Base-by-base conservation (phyloP, 768 basidiomycete species). In the Hygrophorus russula region DNA sequence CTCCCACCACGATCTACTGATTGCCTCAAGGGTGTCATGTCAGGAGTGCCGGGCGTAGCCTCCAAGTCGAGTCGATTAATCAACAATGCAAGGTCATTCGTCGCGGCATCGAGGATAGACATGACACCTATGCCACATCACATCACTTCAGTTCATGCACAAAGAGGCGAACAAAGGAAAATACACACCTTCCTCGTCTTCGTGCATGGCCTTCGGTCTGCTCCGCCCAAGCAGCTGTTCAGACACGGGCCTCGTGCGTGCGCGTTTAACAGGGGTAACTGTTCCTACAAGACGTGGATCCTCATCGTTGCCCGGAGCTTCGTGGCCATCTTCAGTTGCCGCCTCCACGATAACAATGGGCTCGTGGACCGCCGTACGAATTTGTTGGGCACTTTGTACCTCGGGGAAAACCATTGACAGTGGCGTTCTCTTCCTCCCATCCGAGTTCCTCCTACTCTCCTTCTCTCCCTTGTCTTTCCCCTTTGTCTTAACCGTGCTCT, bases 31-130 rank as follows among this genome's bases (percentile, higher is more conserved):
- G 76, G 73, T 1, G 73, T 68, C 41, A 62, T 46, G 28, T 74
- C 70, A 1, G 71, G 66, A 1, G 70, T 74, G 2, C 67, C 66
- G 0, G 85, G 86, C 0, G 87, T 89, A 3, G 83, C 82, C 54
- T 86, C 77, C 3, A 90, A 66, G 50, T 88, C 82, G n/a, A 90
- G 68, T n/a, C 73, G 72, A 48, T 80, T 83, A 57, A 90, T 84
- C 3, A 90, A 64, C 44, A 75, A 74, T 0, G 82, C 86, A 3
- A 90, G 70, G 33, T 89, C 86, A 40, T 84, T 76, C 1, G 86
- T 89, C 0, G 82, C 86, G 0, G 83, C 82, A 49, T 81, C 81
- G n/a, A 88, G 63, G 24, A 85, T 70, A 0, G 78, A 82, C 1
- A 86, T 54, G 11, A 75, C 74, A 47, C 71, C 84, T 73, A 49